Evolutionary conservation across 306 rosid genomes (phyloP).

Genomic region (Vicia faba): DNA sequence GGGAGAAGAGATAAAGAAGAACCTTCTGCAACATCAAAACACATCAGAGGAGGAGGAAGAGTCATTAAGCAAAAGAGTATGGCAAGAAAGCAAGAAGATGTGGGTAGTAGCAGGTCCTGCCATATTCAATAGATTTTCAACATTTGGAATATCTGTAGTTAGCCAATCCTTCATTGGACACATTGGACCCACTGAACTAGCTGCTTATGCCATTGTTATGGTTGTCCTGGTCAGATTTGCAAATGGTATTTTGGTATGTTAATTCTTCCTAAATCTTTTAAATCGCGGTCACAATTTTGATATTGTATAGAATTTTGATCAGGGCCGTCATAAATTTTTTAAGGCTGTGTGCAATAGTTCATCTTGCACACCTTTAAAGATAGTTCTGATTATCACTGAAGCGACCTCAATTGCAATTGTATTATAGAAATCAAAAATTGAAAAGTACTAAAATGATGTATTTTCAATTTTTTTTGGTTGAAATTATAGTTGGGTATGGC

Average conservation of each 20-base stretch:
- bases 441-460: neutral
- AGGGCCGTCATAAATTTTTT: too few relatives aligned
- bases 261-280: neutral
- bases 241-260: constrained; percentile 54
- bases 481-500: constrained; percentile 63
- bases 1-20: constrained; percentile 39
- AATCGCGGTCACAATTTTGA: too few relatives aligned
- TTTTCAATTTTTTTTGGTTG: too few relatives aligned
- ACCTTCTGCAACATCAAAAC: constrained; percentile 34
- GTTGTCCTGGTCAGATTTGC: constrained; percentile 54
- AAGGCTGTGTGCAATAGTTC: too few relatives aligned
- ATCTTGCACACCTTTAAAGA: too few relatives aligned
- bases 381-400: neutral
- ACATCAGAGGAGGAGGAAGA: constrained; percentile 14
- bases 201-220: constrained; percentile 53
- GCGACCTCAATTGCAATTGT: too few relatives aligned
- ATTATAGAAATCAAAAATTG: neutral
- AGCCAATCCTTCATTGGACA: constrained; percentile 54
- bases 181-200: constrained; percentile 54
- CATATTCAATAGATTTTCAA: too few relatives aligned
- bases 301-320: neutral
- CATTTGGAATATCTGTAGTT: constrained; percentile 15
- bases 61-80: too few relatives aligned
- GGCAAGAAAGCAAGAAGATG: too few relatives aligned
- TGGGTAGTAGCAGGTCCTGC: too few relatives aligned